These are phyloP conservation scores for Schizothecium vesticola DNA, from an alignment of 495 filamentous ascomycete genomes.

Conservation along the genomic window DNA sequence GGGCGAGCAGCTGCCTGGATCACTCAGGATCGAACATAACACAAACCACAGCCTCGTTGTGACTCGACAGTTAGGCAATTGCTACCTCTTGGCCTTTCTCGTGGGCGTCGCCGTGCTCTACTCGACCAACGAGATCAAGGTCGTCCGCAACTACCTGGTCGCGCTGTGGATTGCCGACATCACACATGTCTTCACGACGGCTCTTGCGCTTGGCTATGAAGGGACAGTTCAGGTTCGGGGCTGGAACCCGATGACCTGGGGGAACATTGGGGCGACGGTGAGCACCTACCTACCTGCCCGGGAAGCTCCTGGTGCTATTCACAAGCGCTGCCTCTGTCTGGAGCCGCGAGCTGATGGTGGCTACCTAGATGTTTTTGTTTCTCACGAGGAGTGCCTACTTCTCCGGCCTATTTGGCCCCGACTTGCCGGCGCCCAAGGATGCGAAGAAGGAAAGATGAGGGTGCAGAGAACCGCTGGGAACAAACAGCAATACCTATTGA, in stretches of 20 bases:
- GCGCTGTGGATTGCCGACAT: conserved; percentile 63
- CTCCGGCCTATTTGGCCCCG: conserved; percentile 51
- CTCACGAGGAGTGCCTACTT: conserved; percentile 53
- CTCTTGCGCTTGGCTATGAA: conserved; percentile 51
- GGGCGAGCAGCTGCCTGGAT: conserved; percentile 46
- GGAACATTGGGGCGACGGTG: conserved; percentile 63
- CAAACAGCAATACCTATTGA: background rate
- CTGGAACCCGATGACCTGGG: conserved; percentile 71
- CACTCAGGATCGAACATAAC: conserved; percentile 18
- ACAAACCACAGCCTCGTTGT: conserved; percentile 26
- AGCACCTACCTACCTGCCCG: conserved; percentile 10
- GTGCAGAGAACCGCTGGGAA: background rate
- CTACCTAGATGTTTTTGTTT: conserved; percentile 36
- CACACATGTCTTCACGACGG: conserved; percentile 62
- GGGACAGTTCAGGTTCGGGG: conserved; percentile 46
- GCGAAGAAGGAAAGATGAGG: conserved; percentile 15
- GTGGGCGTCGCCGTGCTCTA: conserved; percentile 57
- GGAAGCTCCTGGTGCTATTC: background rate
- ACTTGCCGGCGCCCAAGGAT: conserved; percentile 2
- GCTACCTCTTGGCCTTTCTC: conserved; percentile 60
- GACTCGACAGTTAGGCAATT: conserved; percentile 56
- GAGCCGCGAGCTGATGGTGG: background rate
- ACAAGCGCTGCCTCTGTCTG: background rate
- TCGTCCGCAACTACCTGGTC: conserved; percentile 62
- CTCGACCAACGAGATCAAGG: conserved; percentile 56